Evolutionary conservation across 495 filamentous ascomycete genomes (phyloP).

Genomic region (Terfezia boudieri): DNA sequence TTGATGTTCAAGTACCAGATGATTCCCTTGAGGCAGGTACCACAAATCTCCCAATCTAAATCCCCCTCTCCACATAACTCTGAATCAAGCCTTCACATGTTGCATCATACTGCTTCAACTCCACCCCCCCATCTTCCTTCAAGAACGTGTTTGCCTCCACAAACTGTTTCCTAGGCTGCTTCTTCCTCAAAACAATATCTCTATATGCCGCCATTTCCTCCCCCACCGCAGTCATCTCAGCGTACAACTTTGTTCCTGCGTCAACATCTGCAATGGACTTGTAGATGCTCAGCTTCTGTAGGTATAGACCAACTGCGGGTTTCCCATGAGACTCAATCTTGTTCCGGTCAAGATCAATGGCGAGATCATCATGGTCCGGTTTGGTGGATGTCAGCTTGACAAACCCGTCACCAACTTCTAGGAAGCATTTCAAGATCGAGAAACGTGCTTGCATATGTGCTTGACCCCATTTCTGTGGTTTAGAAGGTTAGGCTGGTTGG

Average conservation of each 20-base stretch:
- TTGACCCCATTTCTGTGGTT: slow-evolving; percentile 79
- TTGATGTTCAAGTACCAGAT: too few species aligned
- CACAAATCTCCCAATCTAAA: slow-evolving; percentile 19
- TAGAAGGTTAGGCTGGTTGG: not conserved
- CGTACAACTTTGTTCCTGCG: slow-evolving; percentile 52
- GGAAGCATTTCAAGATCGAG: slow-evolving; percentile 62
- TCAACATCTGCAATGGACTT: slow-evolving; percentile 76
- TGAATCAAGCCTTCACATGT: slow-evolving; percentile 67
- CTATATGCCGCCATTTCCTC: slow-evolving; percentile 53
- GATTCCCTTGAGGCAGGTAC: too few species aligned
- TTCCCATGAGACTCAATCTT: slow-evolving; percentile 55
- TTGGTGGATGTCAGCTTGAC: slow-evolving; percentile 52
- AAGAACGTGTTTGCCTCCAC: slow-evolving; percentile 78
- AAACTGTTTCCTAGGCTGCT: slow-evolving; percentile 85
- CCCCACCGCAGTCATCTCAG: slow-evolving; percentile 57
- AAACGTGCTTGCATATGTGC: slow-evolving; percentile 89
- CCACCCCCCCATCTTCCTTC: slow-evolving; percentile 45
- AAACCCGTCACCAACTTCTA: slow-evolving; percentile 63
- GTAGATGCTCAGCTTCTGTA: slow-evolving; percentile 80
- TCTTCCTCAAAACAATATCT: slow-evolving; percentile 58
- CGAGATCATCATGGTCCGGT: slow-evolving; percentile 58
- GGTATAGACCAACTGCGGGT: slow-evolving; percentile 62
- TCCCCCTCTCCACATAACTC: slow-evolving; percentile 65
- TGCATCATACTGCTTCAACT: slow-evolving; percentile 73
- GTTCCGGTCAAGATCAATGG: slow-evolving; percentile 53